Conservation (phyloP, 148 eudicot species). For the Rhododendron henanense region DNA sequence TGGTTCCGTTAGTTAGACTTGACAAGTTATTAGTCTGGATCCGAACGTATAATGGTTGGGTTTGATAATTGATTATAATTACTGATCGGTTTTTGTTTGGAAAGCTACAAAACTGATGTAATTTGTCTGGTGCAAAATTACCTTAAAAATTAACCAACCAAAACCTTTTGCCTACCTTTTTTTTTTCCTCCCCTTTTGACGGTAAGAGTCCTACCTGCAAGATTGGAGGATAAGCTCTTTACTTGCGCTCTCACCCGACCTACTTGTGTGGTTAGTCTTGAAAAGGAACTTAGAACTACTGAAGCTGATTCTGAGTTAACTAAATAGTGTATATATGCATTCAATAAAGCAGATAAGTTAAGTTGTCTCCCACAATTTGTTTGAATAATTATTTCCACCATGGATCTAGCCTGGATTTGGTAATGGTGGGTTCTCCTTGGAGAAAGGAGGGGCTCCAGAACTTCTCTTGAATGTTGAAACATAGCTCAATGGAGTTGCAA, state of each 20-base stretch:
- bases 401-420: background rate
- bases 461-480: background rate
- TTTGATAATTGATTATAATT: no score
- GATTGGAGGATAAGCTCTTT: background rate
- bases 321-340: background rate
- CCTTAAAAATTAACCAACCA: no score
- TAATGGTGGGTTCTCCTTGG: background rate
- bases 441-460: background rate
- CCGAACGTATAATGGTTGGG: no score
- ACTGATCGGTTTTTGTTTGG: no score
- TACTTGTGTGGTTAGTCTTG: background rate
- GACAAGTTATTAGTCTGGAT: no score
- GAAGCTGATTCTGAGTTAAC: constrained; percentile 4
- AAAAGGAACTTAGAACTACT: background rate
- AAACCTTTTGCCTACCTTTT: no score
- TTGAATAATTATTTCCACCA: background rate
- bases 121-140: no score
- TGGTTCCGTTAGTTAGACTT: no score
- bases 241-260: background rate
- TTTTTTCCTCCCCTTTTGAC: no score
- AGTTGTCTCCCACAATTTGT: background rate
- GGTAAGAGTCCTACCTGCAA: no score
- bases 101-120: no score
- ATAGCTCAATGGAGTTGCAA: background rate
- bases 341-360: background rate